Evolutionary conservation across 1,284 basidiomycete genomes (phyloP), one percentile per base, ranked within the genome.

Genomic region (Boletus semigastroideus): DNA sequence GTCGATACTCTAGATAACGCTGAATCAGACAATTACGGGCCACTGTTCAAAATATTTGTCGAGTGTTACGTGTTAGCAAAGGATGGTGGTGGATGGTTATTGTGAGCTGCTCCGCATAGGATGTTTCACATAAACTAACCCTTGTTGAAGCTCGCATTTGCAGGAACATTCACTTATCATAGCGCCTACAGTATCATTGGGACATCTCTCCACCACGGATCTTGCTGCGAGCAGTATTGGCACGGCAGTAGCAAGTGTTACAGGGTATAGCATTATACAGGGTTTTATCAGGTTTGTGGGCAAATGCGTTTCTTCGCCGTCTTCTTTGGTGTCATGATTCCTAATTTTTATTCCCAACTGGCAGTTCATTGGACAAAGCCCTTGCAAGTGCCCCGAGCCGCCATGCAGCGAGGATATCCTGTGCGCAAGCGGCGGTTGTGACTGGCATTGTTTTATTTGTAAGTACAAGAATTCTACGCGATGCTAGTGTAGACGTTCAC

Each of bases 101-200:
- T 62, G 65, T 66, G 13, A 59, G 65, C 7, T 9, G 38, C 8
- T 44, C 12, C 5, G 19, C 42, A 13, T 17, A 14, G 27, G 38
- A 44, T 31, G 9, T 19, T 42, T 40, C 7, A 25, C 20, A 36
- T 17, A 20, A 20, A 30, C 48, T 51, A 30, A 67, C 46, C 20
- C 5, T 11, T 33, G 36, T 43, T 25, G 16, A 59, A 67, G 65
- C 28, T 52, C 52, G 4, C 52, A 57, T 30, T 17, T 63, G 27
- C 65, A 65, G 30, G 65, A 67, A 14, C 63, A 67, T 41, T 63
- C 61, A 10, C 65, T 63, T 14, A 52, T 67, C 38, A 51, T 63
- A 47, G 65, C 63, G 30, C 65, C 63, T 17, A 59, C 39, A n/a
- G 25, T 62, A 40, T 67, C 62, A 16, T 49, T 67, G 34, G 66